Evolutionary conservation across 2,329 filamentous ascomycete species (phyloP).

Genomic region (Thielaviopsis punctulata): DNA sequence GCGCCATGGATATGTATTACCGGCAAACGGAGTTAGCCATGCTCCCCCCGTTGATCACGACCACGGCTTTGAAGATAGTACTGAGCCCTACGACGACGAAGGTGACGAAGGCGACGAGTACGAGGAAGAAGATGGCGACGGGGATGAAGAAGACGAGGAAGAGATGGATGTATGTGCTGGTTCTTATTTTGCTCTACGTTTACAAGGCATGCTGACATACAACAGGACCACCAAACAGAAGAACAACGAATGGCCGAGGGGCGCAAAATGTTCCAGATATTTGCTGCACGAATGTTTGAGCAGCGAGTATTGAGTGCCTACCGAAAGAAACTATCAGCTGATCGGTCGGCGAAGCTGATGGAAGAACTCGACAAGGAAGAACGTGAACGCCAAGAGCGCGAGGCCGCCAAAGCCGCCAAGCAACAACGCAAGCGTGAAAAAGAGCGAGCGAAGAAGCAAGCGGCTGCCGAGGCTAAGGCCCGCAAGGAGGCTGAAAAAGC

Average conservation of each 20-base stretch:
- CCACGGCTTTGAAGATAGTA: slow-evolving; percentile 32
- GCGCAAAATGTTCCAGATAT: slow-evolving; percentile 97
- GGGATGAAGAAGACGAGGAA: slow-evolving; percentile 10
- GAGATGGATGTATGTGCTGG: slow-evolving; percentile 10
- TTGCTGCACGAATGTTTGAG: slow-evolving; percentile 97
- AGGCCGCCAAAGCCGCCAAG: slow-evolving; percentile 85
- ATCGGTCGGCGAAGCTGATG: slow-evolving; percentile 77
- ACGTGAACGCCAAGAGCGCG: slow-evolving; percentile 56
- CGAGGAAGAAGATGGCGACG: slow-evolving; percentile 18
- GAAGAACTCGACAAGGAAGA: slow-evolving; percentile 83
- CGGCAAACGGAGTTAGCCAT: slow-evolving; percentile 40
- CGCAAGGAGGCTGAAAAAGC: slow-evolving; percentile 77
- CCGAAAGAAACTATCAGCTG: slow-evolving; percentile 85
- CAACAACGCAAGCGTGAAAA: slow-evolving; percentile 93
- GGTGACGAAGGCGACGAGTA: slow-evolving; percentile 61
- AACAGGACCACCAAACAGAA: slow-evolving; percentile 85
- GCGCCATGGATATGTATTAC: slow-evolving; percentile 27
- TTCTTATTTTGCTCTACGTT: background rate
- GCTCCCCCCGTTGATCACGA: slow-evolving; percentile 50
- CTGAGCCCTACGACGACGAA: slow-evolving; percentile 49
- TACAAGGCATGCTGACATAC: slow-evolving; percentile 20
- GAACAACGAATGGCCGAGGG: slow-evolving; percentile 99
- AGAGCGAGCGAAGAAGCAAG: slow-evolving; percentile 73
- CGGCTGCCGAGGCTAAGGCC: slow-evolving; percentile 78
- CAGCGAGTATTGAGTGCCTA: slow-evolving; percentile 94